Base-by-base conservation (phyloP, 768 basidiomycete genomes). In the Trametes maxima region DNA sequence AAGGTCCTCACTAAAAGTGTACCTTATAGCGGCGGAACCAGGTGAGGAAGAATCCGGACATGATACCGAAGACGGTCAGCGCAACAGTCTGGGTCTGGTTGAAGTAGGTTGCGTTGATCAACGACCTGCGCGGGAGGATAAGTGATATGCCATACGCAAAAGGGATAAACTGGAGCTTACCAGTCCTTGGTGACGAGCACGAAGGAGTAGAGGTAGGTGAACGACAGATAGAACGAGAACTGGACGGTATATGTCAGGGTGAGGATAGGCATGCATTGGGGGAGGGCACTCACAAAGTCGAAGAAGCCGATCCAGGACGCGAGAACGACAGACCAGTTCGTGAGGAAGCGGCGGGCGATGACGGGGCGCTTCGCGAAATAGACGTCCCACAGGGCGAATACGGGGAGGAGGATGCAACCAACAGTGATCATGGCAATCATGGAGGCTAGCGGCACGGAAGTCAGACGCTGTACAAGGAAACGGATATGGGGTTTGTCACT, bases 191-290 rank as follows among this genome's bases (percentile, higher is more conserved):
- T 65, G 33, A 72, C 73, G 57, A 82, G 58, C 42, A 88, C 79
- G 71, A 85, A 90, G 1, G 86, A 87, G 76, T 84, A 92, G 17
- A 90, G 82, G 69, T 91, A 92, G 11, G 87, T 85, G 72, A 76
- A 87, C 0, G 88, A 86, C 47, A 92, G 78, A 76, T 83, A 87
- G 75, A 83, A 87, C 2, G 85, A 84, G 66, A 83, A 67, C 85
- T 87, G 54, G 8, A 33, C 6, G 6, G 7, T 7, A 13, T n/a
- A 51, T 10, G 36, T 70, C 46, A 53, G 50, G 49, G 66, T 64
- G 67, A 69, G 16, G 58, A 28, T 58, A n/a, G 47, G 25, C n/a
- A 48, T 10, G 53, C 24, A 16, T 19, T 14, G 0, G 39, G 10
- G 14, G 35, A 16, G 17, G 28, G 42, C 0, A 67, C 63, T 60